Percentiles rank a stretch among this genome's conserved stretches.
Conservation (phyloP, 306 rosid species). For the Dicorynia guianensis region DNA sequence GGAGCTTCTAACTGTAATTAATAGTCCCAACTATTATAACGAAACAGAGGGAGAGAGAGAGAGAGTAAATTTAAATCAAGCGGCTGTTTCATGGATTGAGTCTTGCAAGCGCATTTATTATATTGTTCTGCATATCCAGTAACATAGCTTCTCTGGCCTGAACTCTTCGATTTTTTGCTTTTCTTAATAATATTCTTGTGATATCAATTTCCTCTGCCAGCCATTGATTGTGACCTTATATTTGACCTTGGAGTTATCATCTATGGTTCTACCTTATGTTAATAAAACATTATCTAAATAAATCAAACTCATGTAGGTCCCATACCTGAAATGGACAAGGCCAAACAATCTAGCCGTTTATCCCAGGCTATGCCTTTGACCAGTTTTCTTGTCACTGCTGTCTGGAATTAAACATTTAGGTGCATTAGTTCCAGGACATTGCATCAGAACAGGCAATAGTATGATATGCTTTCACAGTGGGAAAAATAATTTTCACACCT, state of each 20-base stretch:
- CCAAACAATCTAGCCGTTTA: constrained; percentile 23
- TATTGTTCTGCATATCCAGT: constrained; percentile 17
- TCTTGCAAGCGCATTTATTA: constrained; percentile 33
- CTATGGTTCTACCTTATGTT: constrained; percentile 27
- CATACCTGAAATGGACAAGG: constrained; percentile 35
- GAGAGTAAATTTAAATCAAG: constrained; percentile 24
- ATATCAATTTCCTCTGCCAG: constrained; percentile 29
- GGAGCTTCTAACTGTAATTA: constrained; percentile 33
- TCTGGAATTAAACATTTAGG: neutral
- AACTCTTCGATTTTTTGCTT: neutral
- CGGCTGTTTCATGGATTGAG: constrained; percentile 26
- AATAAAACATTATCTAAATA: constrained; percentile 41
- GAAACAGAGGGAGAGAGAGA: neutral
- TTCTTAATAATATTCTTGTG: constrained; percentile 33
- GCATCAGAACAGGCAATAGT: neutral
- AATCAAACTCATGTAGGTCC: constrained; percentile 40
- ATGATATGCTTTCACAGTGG: neutral
- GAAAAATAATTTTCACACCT: too few relatives aligned
- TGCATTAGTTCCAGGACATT: neutral
- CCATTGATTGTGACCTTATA: constrained; percentile 57
- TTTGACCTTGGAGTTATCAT: constrained; percentile 57
- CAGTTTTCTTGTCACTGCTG: neutral
- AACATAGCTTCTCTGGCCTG: constrained; percentile 20
- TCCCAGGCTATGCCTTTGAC: neutral
- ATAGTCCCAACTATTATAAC: constrained; percentile 32